Percentiles rank a stretch among this genome's conserved stretches.
Evolutionary conservation across 2,329 filamentous ascomycete species (phyloP).

Genomic region (Aspergillus amoenus): DNA sequence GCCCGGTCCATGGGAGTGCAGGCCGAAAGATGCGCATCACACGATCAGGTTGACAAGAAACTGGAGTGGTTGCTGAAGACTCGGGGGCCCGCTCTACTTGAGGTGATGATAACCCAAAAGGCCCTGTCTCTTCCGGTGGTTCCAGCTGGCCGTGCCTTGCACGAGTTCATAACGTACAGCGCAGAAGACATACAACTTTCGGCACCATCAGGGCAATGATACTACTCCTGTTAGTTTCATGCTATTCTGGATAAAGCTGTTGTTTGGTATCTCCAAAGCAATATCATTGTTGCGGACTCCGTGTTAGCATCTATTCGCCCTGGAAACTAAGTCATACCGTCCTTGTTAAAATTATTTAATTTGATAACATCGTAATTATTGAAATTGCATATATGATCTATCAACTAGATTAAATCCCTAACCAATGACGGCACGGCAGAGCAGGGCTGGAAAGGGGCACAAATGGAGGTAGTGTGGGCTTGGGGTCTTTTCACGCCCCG

Average conservation of each 20-base stretch:
- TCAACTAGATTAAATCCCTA: no score
- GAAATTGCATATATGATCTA: no score
- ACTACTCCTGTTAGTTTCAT: background rate
- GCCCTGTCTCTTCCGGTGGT: constrained; percentile 93
- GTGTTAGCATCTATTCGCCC: no score
- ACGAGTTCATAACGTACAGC: constrained; percentile 65
- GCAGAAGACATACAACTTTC: background rate
- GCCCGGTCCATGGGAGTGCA: constrained; percentile 88
- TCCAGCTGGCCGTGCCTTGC: constrained; percentile 77
- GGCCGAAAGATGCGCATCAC: constrained; percentile 68
- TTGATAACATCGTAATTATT: no score
- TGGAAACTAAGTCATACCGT: no score
- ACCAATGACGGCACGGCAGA: no score
- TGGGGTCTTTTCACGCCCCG: no score
- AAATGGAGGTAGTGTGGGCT: no score
- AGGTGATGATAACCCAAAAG: constrained; percentile 81
- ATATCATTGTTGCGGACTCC: no score
- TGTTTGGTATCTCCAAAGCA: background rate
- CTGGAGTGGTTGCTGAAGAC: constrained; percentile 86
- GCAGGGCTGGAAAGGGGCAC: no score
- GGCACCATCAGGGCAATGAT: background rate
- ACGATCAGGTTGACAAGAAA: constrained; percentile 72
- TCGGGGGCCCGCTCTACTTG: constrained; percentile 85
- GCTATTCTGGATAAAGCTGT: background rate
- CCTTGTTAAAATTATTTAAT: no score